A percentile compares a stretch with the other conserved stretches of the same genome.
Conservation (phyloP, 108 stramenopile species). For the Discostella pseudostelligera region DNA sequence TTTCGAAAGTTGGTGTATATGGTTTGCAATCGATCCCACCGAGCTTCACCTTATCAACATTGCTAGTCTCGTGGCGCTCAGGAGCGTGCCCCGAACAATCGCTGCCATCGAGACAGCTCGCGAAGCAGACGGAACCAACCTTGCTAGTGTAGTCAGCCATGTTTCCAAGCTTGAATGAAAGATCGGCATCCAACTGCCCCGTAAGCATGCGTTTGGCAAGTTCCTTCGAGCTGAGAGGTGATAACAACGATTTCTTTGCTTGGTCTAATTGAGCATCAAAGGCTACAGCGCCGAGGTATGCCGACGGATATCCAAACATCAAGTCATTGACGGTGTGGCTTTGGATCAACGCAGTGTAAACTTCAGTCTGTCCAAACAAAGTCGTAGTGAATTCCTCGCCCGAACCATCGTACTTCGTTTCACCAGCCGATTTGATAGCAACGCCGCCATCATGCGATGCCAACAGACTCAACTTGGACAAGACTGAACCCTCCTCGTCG, state of each 20-base stretch:
- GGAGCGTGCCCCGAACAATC: constrained; percentile 44
- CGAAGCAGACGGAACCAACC: constrained; percentile 44
- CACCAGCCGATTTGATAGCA: constrained; percentile 49
- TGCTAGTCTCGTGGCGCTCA: constrained; percentile 42
- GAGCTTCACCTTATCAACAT: constrained; percentile 47
- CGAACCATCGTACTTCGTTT: constrained; percentile 50
- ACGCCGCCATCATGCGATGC: constrained; percentile 52
- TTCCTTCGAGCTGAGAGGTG: constrained; percentile 16
- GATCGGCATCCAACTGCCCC: constrained; percentile 38
- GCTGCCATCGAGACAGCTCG: constrained; percentile 25
- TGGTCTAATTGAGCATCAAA: constrained; percentile 27
- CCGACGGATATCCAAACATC: constrained; percentile 55
- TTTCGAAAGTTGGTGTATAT: constrained; percentile 48
- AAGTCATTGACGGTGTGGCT: constrained; percentile 48
- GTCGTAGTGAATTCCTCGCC: constrained; percentile 38
- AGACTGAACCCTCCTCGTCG: constrained; percentile 35
- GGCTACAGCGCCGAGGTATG: constrained; percentile 43
- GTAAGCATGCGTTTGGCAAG: constrained; percentile 46
- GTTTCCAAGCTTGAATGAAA: constrained; percentile 45
- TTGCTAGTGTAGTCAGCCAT: constrained; percentile 45
- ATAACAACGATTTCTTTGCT: constrained; percentile 28
- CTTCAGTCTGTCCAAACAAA: constrained; percentile 30
- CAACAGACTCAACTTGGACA: constrained; percentile 48
- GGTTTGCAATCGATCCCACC: constrained; percentile 55
- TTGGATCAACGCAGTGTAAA: constrained; percentile 51